phyloP scores from a whole-genome alignment of 371 early-diverging fungal species.

The Mucor racemosus region DNA sequence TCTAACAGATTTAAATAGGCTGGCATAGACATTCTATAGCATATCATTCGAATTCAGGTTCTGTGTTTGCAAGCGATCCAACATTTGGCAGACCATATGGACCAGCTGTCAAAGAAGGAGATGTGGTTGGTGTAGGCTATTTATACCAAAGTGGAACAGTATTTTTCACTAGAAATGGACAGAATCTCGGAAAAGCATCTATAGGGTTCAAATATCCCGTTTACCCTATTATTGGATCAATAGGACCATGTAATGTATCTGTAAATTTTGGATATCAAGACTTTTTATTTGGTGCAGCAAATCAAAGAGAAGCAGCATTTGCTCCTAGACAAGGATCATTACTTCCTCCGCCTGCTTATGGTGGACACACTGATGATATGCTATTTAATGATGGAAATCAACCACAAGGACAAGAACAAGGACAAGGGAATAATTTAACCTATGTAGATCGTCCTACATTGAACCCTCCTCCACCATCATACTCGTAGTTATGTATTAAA shows the following conservation, averaged over 20 bases:
- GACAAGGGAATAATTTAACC: background rate
- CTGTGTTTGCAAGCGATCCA: slow-evolving; percentile 64
- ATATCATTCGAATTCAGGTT: slow-evolving; percentile 62
- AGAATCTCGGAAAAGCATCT: slow-evolving; percentile 56
- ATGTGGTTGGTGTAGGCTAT: slow-evolving; percentile 75
- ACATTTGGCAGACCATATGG: slow-evolving; percentile 65
- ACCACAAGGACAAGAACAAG: background rate
- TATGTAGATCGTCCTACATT: slow-evolving; percentile 11
- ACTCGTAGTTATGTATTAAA: slow-evolving; percentile 9
- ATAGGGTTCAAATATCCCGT: slow-evolving; percentile 55
- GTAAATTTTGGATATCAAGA: slow-evolving; percentile 61
- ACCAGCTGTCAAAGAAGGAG: slow-evolving; percentile 64
- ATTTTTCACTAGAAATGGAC: slow-evolving; percentile 78
- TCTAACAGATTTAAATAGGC: too few species aligned
- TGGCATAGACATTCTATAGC: slow-evolving; percentile 72
- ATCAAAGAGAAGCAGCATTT: slow-evolving; percentile 72
- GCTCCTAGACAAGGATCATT: slow-evolving; percentile 63
- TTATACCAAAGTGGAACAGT: slow-evolving; percentile 66
- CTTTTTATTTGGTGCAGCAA: slow-evolving; percentile 56
- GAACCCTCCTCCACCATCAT: slow-evolving; percentile 20
- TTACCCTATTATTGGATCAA: slow-evolving; percentile 59
- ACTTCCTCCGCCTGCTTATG: slow-evolving; percentile 62
- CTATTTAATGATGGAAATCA: slow-evolving; percentile 36
- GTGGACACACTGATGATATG: slow-evolving; percentile 51
- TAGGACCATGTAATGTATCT: slow-evolving; percentile 57